A percentile compares a stretch with the other conserved stretches of the same genome.
Evolutionary conservation across 1,139 yeast species (phyloP).

Genomic region (Geotrichum candidum): DNA sequence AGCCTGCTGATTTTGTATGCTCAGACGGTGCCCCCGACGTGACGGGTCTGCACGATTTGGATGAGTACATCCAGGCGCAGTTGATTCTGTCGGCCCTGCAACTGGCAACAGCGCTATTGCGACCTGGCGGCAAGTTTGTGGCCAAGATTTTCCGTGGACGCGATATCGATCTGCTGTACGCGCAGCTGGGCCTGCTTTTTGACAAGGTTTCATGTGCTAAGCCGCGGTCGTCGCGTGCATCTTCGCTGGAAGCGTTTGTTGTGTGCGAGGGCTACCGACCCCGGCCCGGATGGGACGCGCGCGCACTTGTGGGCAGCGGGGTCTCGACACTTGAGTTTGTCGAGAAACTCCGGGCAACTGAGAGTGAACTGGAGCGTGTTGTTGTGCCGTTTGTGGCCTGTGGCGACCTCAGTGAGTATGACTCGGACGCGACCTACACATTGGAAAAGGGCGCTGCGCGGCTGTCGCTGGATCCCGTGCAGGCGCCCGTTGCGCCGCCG

Average conservation of each 20-base stretch:
- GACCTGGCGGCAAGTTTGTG: conserved; percentile 87
- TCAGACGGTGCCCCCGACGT: conserved; percentile 99
- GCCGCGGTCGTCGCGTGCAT: conserved; percentile 90
- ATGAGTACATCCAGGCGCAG: conserved; percentile 95
- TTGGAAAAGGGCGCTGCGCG: conserved; percentile 40
- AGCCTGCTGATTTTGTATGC: conserved; percentile 90
- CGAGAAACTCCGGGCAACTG: not conserved
- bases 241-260: conserved; percentile 86
- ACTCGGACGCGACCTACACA: conserved; percentile 91
- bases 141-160: conserved; percentile 95
- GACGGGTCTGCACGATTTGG: conserved; percentile 92
- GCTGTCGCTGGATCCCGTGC: conserved; percentile 76
- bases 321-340: conserved; percentile 30
- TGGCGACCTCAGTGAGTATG: conserved; percentile 81
- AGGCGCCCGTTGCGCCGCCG: conserved; percentile 93
- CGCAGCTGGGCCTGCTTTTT: conserved; percentile 79
- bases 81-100: conserved; percentile 84
- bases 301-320: conserved; percentile 45
- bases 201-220: conserved; percentile 89
- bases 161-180: conserved; percentile 84
- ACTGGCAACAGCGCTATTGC: conserved; percentile 77
- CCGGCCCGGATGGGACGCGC: conserved; percentile 73
- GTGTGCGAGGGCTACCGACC: conserved; percentile 88
- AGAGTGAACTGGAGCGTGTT: conserved; percentile 49
- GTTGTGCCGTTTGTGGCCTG: conserved; percentile 90